These are phyloP conservation scores for Tolypocladium guangdongense DNA, from an alignment of 2,329 filamentous ascomycete genomes.

Conservation along the genomic window DNA sequence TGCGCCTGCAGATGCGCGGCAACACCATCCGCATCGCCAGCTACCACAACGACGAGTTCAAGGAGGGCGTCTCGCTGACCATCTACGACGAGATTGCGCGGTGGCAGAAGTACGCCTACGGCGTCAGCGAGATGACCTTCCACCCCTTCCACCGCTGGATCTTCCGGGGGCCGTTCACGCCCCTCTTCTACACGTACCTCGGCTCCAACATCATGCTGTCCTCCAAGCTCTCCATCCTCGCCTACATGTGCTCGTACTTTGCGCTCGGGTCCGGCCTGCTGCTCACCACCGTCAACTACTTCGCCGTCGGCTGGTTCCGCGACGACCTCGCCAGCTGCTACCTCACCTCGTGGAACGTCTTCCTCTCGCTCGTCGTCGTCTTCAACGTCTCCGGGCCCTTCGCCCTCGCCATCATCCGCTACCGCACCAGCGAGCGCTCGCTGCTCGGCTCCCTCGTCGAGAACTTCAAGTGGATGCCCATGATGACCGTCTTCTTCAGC, in stretches of 20 bases:
- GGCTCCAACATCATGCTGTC: constrained; percentile 49
- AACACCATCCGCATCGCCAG: constrained; percentile 59
- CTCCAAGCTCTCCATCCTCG: constrained; percentile 61
- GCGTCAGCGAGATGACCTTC: constrained; percentile 61
- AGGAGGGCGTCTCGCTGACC: constrained; percentile 63
- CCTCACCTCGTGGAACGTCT: constrained; percentile 54
- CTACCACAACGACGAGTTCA: constrained; percentile 59
- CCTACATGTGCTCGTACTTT: constrained; percentile 63
- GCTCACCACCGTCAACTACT: constrained; percentile 60
- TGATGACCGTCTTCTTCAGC: constrained; percentile 35
- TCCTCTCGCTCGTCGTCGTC: constrained; percentile 51
- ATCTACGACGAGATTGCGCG: constrained; percentile 62
- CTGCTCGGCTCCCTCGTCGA: constrained; percentile 27
- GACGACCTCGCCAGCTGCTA: constrained; percentile 57
- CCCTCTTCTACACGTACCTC: constrained; percentile 51
- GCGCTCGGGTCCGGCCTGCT: constrained; percentile 57
- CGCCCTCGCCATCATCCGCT: constrained; percentile 49
- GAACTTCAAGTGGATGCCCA: constrained; percentile 52
- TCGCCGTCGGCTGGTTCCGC: constrained; percentile 61
- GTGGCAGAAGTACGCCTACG: constrained; percentile 66
- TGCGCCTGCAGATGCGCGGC: constrained; percentile 58
- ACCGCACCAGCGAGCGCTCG: constrained; percentile 44
- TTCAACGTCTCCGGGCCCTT: constrained; percentile 54
- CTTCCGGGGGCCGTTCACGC: constrained; percentile 51
- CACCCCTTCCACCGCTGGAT: constrained; percentile 54